These are phyloP conservation scores for Puccinia horiana DNA, from an alignment of 1,284 basidiomycete genomes.

Conservation along the genomic window DNA sequence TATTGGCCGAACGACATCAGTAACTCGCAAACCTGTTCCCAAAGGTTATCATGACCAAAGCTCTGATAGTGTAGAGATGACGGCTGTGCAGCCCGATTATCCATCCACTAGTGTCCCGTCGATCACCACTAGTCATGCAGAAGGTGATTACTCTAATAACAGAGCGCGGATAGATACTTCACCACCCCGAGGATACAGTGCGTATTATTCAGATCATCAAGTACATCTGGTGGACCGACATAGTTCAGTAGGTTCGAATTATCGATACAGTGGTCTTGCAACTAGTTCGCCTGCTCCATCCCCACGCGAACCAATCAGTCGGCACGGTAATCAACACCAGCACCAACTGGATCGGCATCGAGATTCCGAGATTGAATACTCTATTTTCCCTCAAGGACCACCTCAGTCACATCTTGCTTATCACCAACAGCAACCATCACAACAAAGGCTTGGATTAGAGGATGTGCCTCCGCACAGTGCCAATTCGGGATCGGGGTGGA, in stretches of 20 bases:
- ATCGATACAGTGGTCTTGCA: background rate
- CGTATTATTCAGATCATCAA: slow-evolving; percentile 16
- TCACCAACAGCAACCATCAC: background rate
- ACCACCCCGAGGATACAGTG: background rate
- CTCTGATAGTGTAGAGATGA: slow-evolving; percentile 47
- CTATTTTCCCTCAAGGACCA: background rate
- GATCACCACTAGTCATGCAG: slow-evolving; percentile 26
- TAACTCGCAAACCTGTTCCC: slow-evolving; percentile 2
- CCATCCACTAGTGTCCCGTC: slow-evolving; percentile 3
- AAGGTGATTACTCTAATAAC: background rate
- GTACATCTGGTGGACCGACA: background rate
- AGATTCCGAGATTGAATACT: slow-evolving; percentile 1
- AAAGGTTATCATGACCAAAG: slow-evolving; percentile 19
- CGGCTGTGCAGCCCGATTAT: slow-evolving; percentile 11
- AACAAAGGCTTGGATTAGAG: background rate
- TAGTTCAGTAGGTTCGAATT: slow-evolving; percentile 1
- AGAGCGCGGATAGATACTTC: background rate
- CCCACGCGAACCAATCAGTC: background rate
- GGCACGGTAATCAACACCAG: background rate
- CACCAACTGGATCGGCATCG: background rate
- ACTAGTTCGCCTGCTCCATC: slow-evolving; percentile 18
- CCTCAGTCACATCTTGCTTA: background rate
- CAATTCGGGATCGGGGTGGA: slow-evolving; percentile 17
- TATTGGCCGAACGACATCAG: slow-evolving; percentile 6
- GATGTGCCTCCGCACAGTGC: background rate